phyloP scores from a whole-genome alignment of 2,329 filamentous ascomycete genomes.

The Colletotrichum somersetense region DNA sequence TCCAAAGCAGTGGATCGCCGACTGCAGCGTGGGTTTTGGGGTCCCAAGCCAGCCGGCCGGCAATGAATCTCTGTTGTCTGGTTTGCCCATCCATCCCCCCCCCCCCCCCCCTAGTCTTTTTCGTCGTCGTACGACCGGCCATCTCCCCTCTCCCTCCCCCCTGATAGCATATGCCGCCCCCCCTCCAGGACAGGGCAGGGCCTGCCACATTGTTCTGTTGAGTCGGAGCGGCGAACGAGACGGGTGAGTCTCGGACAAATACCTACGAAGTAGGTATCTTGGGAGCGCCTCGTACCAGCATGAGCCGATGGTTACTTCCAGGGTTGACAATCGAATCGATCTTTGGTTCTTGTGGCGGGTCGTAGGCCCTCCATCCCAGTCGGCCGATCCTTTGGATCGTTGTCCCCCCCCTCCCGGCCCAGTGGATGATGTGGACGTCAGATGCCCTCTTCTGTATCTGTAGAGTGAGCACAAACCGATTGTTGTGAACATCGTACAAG shows the following conservation, averaged over 20 bases:
- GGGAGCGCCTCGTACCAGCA: slow-evolving; percentile 2
- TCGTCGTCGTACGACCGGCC: neutral
- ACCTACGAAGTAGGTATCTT: slow-evolving; percentile 1
- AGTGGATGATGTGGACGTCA: neutral
- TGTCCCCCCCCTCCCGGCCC: neutral
- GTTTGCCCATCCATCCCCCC: neutral
- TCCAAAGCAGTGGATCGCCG: slow-evolving; percentile 30
- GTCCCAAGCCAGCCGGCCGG: slow-evolving; percentile 15
- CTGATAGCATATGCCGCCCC: neutral
- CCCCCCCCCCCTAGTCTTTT: neutral
- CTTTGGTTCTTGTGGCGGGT: neutral
- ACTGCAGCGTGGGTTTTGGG: neutral
- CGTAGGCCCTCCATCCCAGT: neutral
- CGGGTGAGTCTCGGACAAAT: neutral
- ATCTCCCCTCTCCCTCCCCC: neutral
- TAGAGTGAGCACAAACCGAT: neutral
- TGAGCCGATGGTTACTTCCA: slow-evolving; percentile 20
- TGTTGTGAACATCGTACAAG: neutral
- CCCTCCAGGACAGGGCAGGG: neutral
- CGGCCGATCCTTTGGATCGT: neutral
- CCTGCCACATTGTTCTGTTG: slow-evolving; percentile 10
- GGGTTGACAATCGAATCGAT: neutral
- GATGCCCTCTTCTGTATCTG: neutral
- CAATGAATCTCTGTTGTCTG: neutral
- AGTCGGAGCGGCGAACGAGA: neutral